A percentile compares a stretch with the other conserved stretches of the same genome.
Conservation (phyloP, 108 stramenopile species). For the Chaetoceros muelleri region DNA sequence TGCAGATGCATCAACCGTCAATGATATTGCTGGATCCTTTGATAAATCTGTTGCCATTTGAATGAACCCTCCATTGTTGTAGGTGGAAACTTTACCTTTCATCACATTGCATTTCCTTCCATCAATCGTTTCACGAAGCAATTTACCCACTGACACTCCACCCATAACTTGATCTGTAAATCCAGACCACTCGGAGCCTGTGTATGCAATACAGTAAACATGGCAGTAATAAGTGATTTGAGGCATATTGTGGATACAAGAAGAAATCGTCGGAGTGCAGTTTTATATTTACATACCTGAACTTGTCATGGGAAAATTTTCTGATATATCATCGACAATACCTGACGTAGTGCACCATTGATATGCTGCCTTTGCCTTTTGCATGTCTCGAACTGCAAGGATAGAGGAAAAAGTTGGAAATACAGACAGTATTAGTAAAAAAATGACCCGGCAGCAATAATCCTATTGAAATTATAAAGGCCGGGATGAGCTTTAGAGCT, state of each 20-base stretch:
- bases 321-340: conserved; percentile 59
- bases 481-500: conserved; percentile 1
- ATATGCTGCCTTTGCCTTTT: conserved; percentile 47
- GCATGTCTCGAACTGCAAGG: neutral
- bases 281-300: too few relatives aligned
- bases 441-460: too few relatives aligned
- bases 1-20: conserved; percentile 45
- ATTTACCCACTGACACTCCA: conserved; percentile 30
- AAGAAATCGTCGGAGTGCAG: too few relatives aligned
- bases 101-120: conserved; percentile 7
- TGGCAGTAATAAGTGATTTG: too few relatives aligned
- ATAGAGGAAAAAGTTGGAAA: neutral
- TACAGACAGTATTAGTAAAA: too few relatives aligned
- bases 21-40: conserved; percentile 25
- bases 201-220: too few relatives aligned
- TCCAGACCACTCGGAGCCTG: conserved; percentile 61
- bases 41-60: conserved; percentile 75
- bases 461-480: too few relatives aligned
- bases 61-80: conserved; percentile 62
- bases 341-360: conserved; percentile 36
- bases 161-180: conserved; percentile 68
- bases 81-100: conserved; percentile 38
- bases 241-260: too few relatives aligned
- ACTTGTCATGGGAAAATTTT: conserved; percentile 59
- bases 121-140: conserved; percentile 20